Evolutionary conservation across 164 flowering plant species (phyloP), one percentile per base, ranked within the genome.

Genomic region (Piper longum): DNA sequence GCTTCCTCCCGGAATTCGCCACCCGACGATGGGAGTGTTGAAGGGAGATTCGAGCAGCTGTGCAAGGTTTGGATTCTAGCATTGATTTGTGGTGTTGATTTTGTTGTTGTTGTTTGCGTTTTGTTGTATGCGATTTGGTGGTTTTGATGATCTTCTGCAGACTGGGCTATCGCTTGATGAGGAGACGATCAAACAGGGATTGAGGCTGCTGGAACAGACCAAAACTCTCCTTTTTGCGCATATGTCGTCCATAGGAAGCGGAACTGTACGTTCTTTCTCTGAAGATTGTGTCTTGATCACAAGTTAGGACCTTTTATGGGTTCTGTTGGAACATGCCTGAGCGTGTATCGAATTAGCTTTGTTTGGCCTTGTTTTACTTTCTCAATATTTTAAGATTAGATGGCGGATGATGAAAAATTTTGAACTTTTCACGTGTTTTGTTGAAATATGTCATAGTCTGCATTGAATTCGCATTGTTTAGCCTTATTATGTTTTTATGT

Each of bases 201-300:
- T 76, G 68, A 75, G 72, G 71, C 73, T 95, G 63, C 80, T 88
- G 39, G 72, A 54, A 44, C 88, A 87, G 62, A 83, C 87, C 71
- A 87, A 85, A 66, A 82, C 74, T 58, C 72, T 85, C 57, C 63
- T 95, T 17, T 55, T 70, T 59, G 68, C 85, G 4, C 83, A 78
- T 64, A 62, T 72, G 45, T 75, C 89, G 0, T 48, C 87, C 1
- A 69, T 88, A 67, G 95, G 95, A 64, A 77, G 67, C 62, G 88
- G 83, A 66, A 67, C 76, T 76, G 99, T 90, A 76, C 4, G 36
- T 16, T 39, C 54, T 36, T 55, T 11, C 43, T 43, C 17, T 12
- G 0, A 48, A 9, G 11, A 12, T 14, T 48, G 3, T 48, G 11
- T 48, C 0, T 48, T 48, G 9, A 48, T 14, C 14, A 9, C 14